Percentiles rank a stretch among this genome's conserved stretches.
phyloP scores from a whole-genome alignment of 495 filamentous ascomycete species.

The Letharia columbiana region DNA sequence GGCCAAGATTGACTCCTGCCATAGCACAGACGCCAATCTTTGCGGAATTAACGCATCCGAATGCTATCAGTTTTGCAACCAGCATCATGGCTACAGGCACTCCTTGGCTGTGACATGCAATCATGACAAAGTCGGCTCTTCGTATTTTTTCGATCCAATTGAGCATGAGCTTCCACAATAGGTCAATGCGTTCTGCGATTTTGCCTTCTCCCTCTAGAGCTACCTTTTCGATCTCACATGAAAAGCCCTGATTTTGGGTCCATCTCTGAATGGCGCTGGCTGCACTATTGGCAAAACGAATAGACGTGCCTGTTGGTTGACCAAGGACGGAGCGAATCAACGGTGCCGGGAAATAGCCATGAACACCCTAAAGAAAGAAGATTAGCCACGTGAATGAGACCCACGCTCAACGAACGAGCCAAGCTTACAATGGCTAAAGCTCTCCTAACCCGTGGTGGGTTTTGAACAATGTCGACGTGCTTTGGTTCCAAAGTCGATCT shows the following conservation, averaged over 20 bases:
- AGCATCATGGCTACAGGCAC: conserved; percentile 91
- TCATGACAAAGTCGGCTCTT: conserved; percentile 75
- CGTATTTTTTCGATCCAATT: conserved; percentile 93
- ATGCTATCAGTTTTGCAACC: conserved; percentile 80
- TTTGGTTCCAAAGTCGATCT: conserved; percentile 51
- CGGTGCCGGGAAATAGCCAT: conserved; percentile 85
- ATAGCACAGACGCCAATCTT: conserved; percentile 80
- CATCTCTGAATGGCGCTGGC: conserved; percentile 77
- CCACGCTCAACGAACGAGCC: no score
- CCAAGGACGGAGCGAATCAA: conserved; percentile 79
- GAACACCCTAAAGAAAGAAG: conserved; percentile 49
- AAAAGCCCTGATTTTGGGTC: conserved; percentile 58
- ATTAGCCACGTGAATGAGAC: neutral
- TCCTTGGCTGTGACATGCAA: conserved; percentile 91
- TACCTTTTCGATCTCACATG: conserved; percentile 73
- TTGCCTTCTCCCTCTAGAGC: conserved; percentile 97
- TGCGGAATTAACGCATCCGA: conserved; percentile 59
- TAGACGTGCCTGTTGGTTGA: conserved; percentile 89
- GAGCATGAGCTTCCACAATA: conserved; percentile 85
- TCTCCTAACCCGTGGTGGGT: conserved; percentile 63
- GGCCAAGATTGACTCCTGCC: conserved; percentile 91
- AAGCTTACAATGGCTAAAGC: conserved; percentile 62
- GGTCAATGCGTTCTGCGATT: conserved; percentile 78
- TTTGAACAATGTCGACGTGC: conserved; percentile 64
- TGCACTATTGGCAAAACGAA: conserved; percentile 83